A percentile compares a stretch with the other conserved stretches of the same genome.
Conservation (phyloP, 495 filamentous ascomycete genomes). For the Aspergillus nidulans region DNA sequence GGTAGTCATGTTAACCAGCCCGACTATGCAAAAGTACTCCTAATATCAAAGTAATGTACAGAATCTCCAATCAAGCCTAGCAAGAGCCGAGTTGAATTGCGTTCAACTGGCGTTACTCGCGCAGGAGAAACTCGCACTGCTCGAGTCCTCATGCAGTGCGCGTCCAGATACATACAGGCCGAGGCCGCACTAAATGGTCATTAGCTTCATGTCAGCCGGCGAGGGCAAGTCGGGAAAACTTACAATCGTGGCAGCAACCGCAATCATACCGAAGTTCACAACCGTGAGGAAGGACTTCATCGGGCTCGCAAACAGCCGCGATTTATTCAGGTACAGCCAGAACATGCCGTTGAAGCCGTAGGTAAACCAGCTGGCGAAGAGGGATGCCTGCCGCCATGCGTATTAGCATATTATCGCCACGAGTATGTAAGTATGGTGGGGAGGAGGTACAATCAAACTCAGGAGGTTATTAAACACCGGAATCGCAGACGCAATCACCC, state of each 20-base stretch:
- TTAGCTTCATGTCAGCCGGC: too few species aligned
- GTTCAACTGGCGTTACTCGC: conserved; percentile 4
- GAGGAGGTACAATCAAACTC: conserved; percentile 33
- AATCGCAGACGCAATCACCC: conserved; percentile 68
- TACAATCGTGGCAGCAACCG: conserved; percentile 33
- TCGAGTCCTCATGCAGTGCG: conserved; percentile 10
- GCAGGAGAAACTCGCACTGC: conserved; percentile 12
- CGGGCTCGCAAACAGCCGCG: conserved; percentile 24
- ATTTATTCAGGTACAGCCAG: conserved; percentile 40
- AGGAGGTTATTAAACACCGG: conserved; percentile 68
- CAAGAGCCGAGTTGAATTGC: too few species aligned
- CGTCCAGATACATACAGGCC: conserved; percentile 14
- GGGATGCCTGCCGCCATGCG: background rate
- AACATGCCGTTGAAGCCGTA: conserved; percentile 40
- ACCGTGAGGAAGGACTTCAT: conserved; percentile 30
- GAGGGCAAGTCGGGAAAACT: conserved; percentile 17
- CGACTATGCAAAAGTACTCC: too few species aligned
- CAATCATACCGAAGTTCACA: conserved; percentile 28
- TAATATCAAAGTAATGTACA: too few species aligned
- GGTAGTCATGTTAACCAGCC: too few species aligned
- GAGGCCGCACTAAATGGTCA: conserved; percentile 2
- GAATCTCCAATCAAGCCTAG: too few species aligned
- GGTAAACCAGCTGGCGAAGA: conserved; percentile 33
- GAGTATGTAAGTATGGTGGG: too few species aligned
- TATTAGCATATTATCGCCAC: conserved; percentile 8